Percentiles rank a stretch among this genome's conserved stretches.
phyloP scores from a whole-genome alignment of 352 stramenopile species.

The Globisporangium recalcitrans region DNA sequence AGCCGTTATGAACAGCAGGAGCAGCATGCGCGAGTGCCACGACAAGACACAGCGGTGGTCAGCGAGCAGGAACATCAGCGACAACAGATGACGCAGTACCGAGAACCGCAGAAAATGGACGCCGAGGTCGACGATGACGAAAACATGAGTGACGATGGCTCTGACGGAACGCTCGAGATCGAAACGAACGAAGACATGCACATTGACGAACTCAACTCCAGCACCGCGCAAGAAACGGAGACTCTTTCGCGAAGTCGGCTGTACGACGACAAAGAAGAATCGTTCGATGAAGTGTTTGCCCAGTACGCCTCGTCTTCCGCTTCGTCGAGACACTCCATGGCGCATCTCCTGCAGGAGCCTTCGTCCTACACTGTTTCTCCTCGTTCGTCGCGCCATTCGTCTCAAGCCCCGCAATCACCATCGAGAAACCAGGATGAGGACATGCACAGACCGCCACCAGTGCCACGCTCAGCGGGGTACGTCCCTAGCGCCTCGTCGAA shows the following conservation, averaged over 20 bases:
- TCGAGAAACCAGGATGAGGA: constrained; percentile 11
- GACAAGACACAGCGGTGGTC: background rate
- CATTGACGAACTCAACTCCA: constrained; percentile 16
- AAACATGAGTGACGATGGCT: constrained; percentile 40
- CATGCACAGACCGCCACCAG: constrained; percentile 11
- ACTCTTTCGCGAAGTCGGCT: constrained; percentile 30
- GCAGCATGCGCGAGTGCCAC: background rate
- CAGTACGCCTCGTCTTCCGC: constrained; percentile 54
- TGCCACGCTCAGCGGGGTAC: constrained; percentile 2
- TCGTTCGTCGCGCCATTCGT: constrained; percentile 17
- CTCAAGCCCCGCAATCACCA: background rate
- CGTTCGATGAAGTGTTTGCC: constrained; percentile 50
- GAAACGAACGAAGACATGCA: constrained; percentile 35
- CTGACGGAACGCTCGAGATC: constrained; percentile 33
- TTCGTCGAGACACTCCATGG: constrained; percentile 40
- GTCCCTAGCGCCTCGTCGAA: constrained; percentile 29
- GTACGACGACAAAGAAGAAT: constrained; percentile 37
- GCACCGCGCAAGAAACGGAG: constrained; percentile 16
- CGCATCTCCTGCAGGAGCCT: constrained; percentile 28
- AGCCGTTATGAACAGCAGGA: constrained; percentile 6
- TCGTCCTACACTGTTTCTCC: constrained; percentile 8
- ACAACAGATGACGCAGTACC: constrained; percentile 10
- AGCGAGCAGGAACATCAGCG: constrained; percentile 4
- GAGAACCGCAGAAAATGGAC: constrained; percentile 16
- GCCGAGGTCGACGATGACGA: constrained; percentile 29